Conservation (phyloP, 164 flowering plant genomes). For the Houttuynia cordata region DNA sequence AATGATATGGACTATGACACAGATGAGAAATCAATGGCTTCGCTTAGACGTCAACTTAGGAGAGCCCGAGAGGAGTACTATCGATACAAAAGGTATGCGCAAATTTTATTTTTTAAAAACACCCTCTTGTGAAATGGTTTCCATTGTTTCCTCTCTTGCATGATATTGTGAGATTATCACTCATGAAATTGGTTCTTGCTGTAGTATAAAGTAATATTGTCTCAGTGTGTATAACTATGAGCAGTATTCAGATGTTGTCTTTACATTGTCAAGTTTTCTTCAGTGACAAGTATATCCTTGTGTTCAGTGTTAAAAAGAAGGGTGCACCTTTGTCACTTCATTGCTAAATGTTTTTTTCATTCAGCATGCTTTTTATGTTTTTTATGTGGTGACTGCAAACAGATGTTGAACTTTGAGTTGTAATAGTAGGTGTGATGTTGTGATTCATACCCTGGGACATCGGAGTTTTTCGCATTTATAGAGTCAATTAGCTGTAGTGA, state of each 20-base stretch:
- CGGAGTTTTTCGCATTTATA: too few species aligned
- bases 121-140: too few species aligned
- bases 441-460: too few species aligned
- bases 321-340: neutral
- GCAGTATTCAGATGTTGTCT: too few species aligned
- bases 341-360: too few species aligned
- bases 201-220: neutral
- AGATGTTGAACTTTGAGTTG: neutral
- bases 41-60: constrained; percentile 83
- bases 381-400: neutral
- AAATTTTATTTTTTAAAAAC: too few species aligned
- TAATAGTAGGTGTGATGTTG: neutral
- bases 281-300: too few species aligned
- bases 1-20: constrained; percentile 99
- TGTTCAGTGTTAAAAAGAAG: too few species aligned
- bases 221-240: too few species aligned
- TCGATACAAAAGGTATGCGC: constrained; percentile 74
- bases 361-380: neutral
- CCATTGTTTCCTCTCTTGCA: too few species aligned
- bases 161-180: neutral
- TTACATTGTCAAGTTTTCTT: too few species aligned
- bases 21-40: constrained; percentile 98
- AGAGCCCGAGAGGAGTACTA: constrained; percentile 86
- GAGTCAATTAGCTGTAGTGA: too few species aligned
- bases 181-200: neutral